Conservation (phyloP, 352 stramenopile genomes). For the Pythium periplocum region DNA sequence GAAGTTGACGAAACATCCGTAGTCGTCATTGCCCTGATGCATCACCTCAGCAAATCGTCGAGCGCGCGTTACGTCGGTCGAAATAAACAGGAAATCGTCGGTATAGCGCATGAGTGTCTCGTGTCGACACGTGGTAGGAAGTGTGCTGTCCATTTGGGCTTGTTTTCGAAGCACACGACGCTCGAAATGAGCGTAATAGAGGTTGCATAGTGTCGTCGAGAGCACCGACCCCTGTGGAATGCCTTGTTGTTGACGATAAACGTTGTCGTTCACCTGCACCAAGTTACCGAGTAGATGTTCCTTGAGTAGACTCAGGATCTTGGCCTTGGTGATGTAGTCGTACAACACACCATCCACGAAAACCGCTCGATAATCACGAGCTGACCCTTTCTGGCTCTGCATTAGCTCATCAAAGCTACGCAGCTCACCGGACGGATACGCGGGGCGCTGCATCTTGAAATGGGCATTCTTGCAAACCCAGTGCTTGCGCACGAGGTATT, state of each 20-base stretch:
- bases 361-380: slow-evolving; percentile 13
- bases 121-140: slow-evolving; percentile 29
- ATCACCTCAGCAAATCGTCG: slow-evolving; percentile 49
- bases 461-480: slow-evolving; percentile 61
- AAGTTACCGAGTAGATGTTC: slow-evolving; percentile 59
- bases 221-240: slow-evolving; percentile 83
- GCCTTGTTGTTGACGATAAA: slow-evolving; percentile 53
- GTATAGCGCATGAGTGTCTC: slow-evolving; percentile 71
- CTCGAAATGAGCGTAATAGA: slow-evolving; percentile 82
- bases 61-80: slow-evolving; percentile 41
- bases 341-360: slow-evolving; percentile 78
- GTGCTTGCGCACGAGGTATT: slow-evolving; percentile 73
- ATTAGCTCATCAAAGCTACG: slow-evolving; percentile 46
- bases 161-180: slow-evolving; percentile 41
- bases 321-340: slow-evolving; percentile 50
- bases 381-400: slow-evolving; percentile 16
- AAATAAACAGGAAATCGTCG: slow-evolving; percentile 76
- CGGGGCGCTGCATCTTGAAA: slow-evolving; percentile 58
- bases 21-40: slow-evolving; percentile 55
- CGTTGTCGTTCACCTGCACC: slow-evolving; percentile 41
- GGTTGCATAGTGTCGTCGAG: slow-evolving; percentile 73
- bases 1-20: slow-evolving; percentile 58
- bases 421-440: slow-evolving; percentile 47
- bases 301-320: slow-evolving; percentile 47
- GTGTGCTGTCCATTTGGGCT: slow-evolving; percentile 22